These are phyloP conservation scores for Mrakia frigida DNA, from an alignment of 768 basidiomycete genomes.

Conservation along the genomic window DNA sequence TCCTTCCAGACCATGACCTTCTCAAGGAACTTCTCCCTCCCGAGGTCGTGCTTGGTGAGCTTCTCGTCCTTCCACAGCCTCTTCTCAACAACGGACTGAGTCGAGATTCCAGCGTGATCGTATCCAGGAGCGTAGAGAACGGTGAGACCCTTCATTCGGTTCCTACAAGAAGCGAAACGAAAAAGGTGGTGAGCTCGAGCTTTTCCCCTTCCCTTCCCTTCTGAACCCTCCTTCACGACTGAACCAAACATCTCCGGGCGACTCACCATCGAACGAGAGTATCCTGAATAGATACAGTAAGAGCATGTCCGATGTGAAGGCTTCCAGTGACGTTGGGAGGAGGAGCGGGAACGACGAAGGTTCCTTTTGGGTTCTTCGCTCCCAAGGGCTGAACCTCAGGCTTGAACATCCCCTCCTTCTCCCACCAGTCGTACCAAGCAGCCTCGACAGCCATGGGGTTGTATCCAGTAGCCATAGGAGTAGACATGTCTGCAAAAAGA, in stretches of 20 bases:
- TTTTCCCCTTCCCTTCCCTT: background rate
- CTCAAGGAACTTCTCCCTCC: conserved; percentile 81
- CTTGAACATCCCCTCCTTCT: conserved; percentile 79
- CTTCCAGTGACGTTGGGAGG: conserved; percentile 96
- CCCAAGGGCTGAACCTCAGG: conserved; percentile 61
- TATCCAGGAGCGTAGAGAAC: conserved; percentile 89
- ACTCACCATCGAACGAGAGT: conserved; percentile 76
- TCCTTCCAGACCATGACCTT: conserved; percentile 96
- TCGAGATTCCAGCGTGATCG: conserved; percentile 97
- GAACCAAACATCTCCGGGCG: too few relatives aligned
- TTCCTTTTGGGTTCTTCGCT: conserved; percentile 57
- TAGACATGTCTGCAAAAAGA: conserved; percentile 65
- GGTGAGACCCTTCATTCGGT: conserved; percentile 91
- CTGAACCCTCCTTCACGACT: background rate
- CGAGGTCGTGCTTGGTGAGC: conserved; percentile 85
- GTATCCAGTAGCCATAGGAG: conserved; percentile 86
- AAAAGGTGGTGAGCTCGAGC: conserved; percentile 11
- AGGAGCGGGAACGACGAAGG: conserved; percentile 81
- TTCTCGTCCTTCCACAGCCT: conserved; percentile 76
- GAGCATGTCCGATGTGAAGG: conserved; percentile 89
- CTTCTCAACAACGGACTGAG: conserved; percentile 95
- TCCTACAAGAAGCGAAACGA: conserved; percentile 52
- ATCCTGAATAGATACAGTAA: conserved; percentile 90
- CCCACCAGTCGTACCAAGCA: conserved; percentile 99
- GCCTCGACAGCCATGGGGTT: conserved; percentile 92